Percentiles rank a stretch among this genome's conserved stretches.
Conservation (phyloP, 768 basidiomycete genomes). For the Vishniacozyma victoriae region DNA sequence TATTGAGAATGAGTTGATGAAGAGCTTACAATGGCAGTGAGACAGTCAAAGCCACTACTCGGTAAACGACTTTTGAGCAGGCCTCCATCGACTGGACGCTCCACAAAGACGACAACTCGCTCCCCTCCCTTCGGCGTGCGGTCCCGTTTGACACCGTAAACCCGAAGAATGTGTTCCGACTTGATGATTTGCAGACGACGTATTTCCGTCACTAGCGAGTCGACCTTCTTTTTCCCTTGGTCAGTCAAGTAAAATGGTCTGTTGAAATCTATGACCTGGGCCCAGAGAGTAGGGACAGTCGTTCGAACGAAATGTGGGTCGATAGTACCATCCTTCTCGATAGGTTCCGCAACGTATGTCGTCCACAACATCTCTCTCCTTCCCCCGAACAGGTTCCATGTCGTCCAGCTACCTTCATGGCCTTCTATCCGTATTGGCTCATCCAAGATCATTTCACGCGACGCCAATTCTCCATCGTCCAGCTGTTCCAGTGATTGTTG, state of each 20-base stretch:
- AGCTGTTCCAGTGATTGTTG: conserved; percentile 21
- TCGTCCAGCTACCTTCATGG: conserved; percentile 24
- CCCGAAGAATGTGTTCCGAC: conserved; percentile 22
- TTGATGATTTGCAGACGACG: conserved; percentile 23
- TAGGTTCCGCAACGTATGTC: conserved; percentile 35
- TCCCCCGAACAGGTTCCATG: conserved; percentile 34
- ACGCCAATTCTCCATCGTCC: conserved; percentile 32
- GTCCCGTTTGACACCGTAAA: conserved; percentile 35
- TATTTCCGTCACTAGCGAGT: conserved; percentile 28
- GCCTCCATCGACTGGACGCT: conserved; percentile 23
- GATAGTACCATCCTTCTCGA: conserved; percentile 1
- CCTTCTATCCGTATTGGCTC: conserved; percentile 23
- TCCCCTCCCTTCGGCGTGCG: conserved; percentile 39
- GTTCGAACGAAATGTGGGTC: conserved; percentile 19
- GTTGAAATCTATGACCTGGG: conserved; percentile 41
- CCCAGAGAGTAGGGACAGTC: conserved; percentile 15
- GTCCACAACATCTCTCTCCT: conserved; percentile 34
- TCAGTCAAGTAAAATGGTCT: conserved; percentile 29
- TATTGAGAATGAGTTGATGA: background rate
- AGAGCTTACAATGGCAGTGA: conserved; percentile 17
- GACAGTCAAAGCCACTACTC: conserved; percentile 29
- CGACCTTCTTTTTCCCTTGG: conserved; percentile 37
- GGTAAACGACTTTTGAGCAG: conserved; percentile 27
- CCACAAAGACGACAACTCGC: conserved; percentile 33
- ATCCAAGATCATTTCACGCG: conserved; percentile 20